Conservation (phyloP, 106 monocot genomes). For the Apostasia shenzhenica region DNA sequence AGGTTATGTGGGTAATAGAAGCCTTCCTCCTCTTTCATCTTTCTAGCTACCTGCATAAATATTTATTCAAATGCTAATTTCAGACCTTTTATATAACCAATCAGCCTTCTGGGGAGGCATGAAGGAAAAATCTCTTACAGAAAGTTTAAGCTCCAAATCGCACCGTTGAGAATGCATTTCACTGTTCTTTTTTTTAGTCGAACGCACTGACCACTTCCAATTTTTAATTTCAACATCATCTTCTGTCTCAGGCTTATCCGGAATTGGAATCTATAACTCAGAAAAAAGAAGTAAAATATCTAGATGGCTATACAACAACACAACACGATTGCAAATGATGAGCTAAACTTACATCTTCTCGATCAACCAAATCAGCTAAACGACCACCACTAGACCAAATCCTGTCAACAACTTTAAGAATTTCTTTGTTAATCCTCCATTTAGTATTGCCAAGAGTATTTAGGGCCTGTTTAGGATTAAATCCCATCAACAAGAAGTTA, state of each 20-base stretch:
- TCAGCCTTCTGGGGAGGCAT: not conserved
- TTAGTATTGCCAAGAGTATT: slow-evolving; percentile 78
- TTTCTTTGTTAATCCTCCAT: slow-evolving; percentile 82
- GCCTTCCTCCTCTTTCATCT: slow-evolving; percentile 87
- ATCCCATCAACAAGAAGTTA: no score
- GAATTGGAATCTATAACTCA: slow-evolving; percentile 53
- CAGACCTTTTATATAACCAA: not conserved
- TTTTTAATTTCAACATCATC: slow-evolving; percentile 48
- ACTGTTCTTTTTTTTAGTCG: slow-evolving; percentile 65
- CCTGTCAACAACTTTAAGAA: slow-evolving; percentile 76
- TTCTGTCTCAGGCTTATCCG: slow-evolving; percentile 72
- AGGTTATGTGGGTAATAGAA: slow-evolving; percentile 92
- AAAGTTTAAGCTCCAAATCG: slow-evolving; percentile 89
- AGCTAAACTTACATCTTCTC: slow-evolving; percentile 60
- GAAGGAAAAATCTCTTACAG: slow-evolving; percentile 37
- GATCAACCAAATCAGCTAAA: slow-evolving; percentile 79
- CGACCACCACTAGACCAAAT: slow-evolving; percentile 91
- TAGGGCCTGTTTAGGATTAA: slow-evolving; percentile 39
- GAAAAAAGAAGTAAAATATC: not conserved
- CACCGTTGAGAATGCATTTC: slow-evolving; percentile 87
- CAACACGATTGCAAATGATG: not conserved
- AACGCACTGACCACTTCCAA: slow-evolving; percentile 64
- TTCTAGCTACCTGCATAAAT: slow-evolving; percentile 66
- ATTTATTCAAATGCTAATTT: not conserved
- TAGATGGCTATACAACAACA: not conserved